Evolutionary conservation across 148 eudicot species (phyloP).

Genomic region (Cornus kousa): DNA sequence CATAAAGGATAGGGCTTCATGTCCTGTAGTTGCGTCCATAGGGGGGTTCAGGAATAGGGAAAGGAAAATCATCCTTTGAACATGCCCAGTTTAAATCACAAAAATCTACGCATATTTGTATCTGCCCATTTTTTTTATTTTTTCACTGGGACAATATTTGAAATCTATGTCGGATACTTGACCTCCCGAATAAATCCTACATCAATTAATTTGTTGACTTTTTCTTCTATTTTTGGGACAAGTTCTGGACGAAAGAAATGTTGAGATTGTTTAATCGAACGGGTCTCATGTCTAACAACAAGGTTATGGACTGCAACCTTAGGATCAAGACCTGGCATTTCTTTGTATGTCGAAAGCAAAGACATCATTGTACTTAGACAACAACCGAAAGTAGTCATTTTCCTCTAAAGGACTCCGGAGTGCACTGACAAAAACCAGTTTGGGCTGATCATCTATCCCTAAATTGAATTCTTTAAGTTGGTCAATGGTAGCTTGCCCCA

Average conservation of each 20-base stretch:
- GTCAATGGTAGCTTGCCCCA: neutral
- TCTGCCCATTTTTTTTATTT: constrained; percentile 11
- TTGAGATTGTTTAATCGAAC: too few relatives aligned
- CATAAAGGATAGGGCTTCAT: neutral
- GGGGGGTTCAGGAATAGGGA: constrained; percentile 1
- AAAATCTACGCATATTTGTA: too few relatives aligned
- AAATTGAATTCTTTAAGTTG: neutral
- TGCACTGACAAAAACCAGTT: neutral
- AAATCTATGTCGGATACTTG: too few relatives aligned
- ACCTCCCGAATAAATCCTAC: too few relatives aligned
- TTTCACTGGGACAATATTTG: neutral
- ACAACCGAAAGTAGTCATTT: neutral
- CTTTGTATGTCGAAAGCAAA: constrained; percentile 7
- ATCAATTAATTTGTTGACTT: too few relatives aligned
- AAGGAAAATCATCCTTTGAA: constrained; percentile 6
- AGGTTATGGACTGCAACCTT: neutral
- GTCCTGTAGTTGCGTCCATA: neutral
- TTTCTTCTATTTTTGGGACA: too few relatives aligned
- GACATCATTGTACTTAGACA: neutral
- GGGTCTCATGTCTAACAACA: too few relatives aligned
- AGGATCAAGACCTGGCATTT: neutral
- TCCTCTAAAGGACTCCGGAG: neutral
- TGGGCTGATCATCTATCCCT: neutral
- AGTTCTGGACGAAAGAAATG: too few relatives aligned
- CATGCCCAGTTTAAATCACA: neutral